A percentile compares a stretch with the other conserved stretches of the same genome.
Evolutionary conservation across 2,329 filamentous ascomycete genomes (phyloP).

Genomic region (Aurifilum marmelostoma): DNA sequence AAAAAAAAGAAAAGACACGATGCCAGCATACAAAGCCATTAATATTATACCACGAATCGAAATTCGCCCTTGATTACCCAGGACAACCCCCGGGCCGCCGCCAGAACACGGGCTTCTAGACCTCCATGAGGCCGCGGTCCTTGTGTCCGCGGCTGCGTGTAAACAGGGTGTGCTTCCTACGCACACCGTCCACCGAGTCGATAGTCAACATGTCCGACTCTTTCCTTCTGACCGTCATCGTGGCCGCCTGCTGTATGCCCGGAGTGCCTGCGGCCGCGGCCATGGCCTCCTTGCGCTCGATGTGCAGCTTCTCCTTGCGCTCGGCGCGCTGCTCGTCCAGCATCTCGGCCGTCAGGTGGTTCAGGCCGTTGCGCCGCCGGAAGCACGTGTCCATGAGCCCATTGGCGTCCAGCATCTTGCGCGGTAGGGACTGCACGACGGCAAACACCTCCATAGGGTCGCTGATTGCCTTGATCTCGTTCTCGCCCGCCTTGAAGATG

Average conservation of each 20-base stretch:
- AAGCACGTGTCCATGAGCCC: slow-evolving; percentile 81
- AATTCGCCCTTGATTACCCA: slow-evolving; percentile 14
- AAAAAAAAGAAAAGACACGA: background rate
- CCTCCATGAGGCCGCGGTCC: slow-evolving; percentile 19
- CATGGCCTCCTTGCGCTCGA: slow-evolving; percentile 46
- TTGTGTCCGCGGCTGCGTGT: slow-evolving; percentile 31
- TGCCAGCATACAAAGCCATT: slow-evolving; percentile 16
- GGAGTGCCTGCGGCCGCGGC: slow-evolving; percentile 27
- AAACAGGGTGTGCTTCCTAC: slow-evolving; percentile 52
- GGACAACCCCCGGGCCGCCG: slow-evolving; percentile 13
- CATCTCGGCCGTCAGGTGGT: slow-evolving; percentile 77
- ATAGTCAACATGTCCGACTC: slow-evolving; percentile 39
- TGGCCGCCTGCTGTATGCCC: slow-evolving; percentile 21
- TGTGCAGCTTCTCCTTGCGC: slow-evolving; percentile 58
- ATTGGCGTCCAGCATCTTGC: slow-evolving; percentile 81
- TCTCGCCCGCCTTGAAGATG: slow-evolving; percentile 87
- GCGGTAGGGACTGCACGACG: slow-evolving; percentile 84
- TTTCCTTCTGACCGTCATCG: slow-evolving; percentile 30
- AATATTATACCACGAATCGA: slow-evolving; percentile 29
- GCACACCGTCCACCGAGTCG: slow-evolving; percentile 34
- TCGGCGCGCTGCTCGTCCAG: slow-evolving; percentile 78
- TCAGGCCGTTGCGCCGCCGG: slow-evolving; percentile 77
- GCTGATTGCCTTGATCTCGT: slow-evolving; percentile 74
- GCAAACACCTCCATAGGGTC: slow-evolving; percentile 97
- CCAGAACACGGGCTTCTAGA: slow-evolving; percentile 26